Percentiles rank a stretch among this genome's conserved stretches.
Conservation (phyloP, 345 rosid species). For the Syzygium grande region DNA sequence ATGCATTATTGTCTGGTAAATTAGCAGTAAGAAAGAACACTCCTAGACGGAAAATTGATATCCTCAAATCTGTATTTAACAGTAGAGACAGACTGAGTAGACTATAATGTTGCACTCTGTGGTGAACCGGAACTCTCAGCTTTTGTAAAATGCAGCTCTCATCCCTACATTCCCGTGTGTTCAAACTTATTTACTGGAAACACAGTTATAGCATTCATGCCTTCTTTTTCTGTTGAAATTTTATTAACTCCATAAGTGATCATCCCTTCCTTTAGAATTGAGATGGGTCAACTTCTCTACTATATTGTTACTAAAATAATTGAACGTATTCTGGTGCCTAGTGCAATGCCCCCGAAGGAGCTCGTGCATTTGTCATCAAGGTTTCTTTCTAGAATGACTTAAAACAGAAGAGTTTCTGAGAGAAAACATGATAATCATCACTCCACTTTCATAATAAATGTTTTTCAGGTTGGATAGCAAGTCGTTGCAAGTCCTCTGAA, state of each 20-base stretch:
- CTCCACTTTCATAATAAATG: no score
- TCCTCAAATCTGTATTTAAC: background rate
- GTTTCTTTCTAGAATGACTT: background rate
- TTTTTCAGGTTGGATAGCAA: no score
- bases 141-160: no score
- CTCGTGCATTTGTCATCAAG: background rate
- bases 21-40: background rate
- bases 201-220: background rate
- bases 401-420: no score
- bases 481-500: no score
- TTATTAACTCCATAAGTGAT: no score
- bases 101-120: background rate
- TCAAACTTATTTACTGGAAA: background rate
- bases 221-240: no score
- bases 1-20: background rate
- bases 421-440: no score
- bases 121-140: background rate
- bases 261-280: background rate
- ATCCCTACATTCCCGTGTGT: background rate
- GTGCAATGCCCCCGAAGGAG: background rate
- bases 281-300: background rate
- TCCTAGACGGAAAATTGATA: background rate
- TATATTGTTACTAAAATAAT: background rate
- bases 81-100: background rate
- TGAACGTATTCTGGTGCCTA: accelerated